Evolutionary conservation across 1,284 basidiomycete genomes (phyloP).

Genomic region (Clitocybe nebularis): DNA sequence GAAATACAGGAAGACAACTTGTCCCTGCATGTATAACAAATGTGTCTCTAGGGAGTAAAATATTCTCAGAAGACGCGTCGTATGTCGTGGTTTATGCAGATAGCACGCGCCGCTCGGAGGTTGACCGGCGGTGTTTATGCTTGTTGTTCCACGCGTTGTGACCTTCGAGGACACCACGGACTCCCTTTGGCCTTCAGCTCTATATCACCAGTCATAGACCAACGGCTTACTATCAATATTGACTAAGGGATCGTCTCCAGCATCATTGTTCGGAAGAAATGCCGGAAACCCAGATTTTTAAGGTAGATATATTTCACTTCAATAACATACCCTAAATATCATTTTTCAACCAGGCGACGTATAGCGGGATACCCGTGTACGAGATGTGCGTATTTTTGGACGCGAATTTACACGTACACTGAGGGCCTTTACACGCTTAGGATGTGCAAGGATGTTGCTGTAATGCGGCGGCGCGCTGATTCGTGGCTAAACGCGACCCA

Average conservation of each 20-base stretch:
- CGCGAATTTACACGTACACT: constrained; percentile 33
- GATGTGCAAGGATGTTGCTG: constrained; percentile 94
- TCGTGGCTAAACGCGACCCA: constrained; percentile 99
- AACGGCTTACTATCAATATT: not conserved
- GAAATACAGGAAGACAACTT: too few species aligned
- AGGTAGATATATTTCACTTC: constrained; percentile 39
- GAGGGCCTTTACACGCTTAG: constrained; percentile 42
- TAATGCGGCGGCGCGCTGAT: constrained; percentile 95
- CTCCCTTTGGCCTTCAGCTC: not conserved
- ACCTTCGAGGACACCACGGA: constrained; percentile 7
- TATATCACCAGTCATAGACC: not conserved
- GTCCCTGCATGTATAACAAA: too few species aligned
- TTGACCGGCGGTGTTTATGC: constrained; percentile 34
- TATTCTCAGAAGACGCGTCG: too few species aligned
- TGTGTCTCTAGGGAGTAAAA: too few species aligned
- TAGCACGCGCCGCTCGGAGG: too few species aligned
- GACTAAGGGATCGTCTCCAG: too few species aligned
- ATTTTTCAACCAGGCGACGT: constrained; percentile 60
- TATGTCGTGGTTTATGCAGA: too few species aligned
- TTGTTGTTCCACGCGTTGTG: constrained; percentile 51
- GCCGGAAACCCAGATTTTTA: constrained; percentile 81
- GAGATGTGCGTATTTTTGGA: constrained; percentile 63
- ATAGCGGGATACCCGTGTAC: constrained; percentile 84
- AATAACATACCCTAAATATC: constrained; percentile 15
- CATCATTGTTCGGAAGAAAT: too few species aligned